Evolutionary conservation across 164 flowering plant species (phyloP), one percentile per base, ranked within the genome.

Genomic region (Amborella trichopoda): DNA sequence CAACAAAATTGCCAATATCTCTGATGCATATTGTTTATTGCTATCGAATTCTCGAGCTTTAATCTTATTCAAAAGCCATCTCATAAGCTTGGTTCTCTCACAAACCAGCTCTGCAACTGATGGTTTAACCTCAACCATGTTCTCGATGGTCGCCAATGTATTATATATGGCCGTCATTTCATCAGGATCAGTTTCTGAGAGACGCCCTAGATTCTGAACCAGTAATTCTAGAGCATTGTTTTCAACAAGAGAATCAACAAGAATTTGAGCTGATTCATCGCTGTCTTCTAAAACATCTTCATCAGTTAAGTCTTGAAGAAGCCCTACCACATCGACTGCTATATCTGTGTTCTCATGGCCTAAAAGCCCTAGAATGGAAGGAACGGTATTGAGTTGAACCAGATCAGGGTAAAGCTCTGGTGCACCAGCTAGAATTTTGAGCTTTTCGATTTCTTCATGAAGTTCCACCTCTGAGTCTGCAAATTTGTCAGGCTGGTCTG

Each of bases 21-120:
- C 96, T 26, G 95, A 78, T 0, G 99, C 91, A 25, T 93, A 93
- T 74, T 88, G 95, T 80, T 93, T 93, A 56, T 75, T 88, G 21
- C 94, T 44, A 63, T 93, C 99, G 43, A 93, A 93, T 44, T 93
- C 99, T 54, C 84, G 62, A 6, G 68, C 69, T 58, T 81, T 93
- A 14, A 93, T 77, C 76, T 77, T 80, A 41, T 68, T 69, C 56
- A 82, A 47, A 39, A 93, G 44, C 96, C 99, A 93, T 57, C 70
- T 60, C 65, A 93, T 36, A 49, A 93, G 47, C 68, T 79, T 84
- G 0, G 99, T 93, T 67, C 76, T 74, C 65, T 93, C 96, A 42
- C 99, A 84, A 3, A 85, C 95, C 50, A 88, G 41, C 49, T 93
- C 99, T 9, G 95, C 85, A 40, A 83, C 99, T 0, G 75, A 64